Percentiles rank a stretch among this genome's conserved stretches.
These are phyloP conservation scores for Phytophthora hibernalis DNA, from an alignment of 352 stramenopile genomes.

Conservation along the genomic window DNA sequence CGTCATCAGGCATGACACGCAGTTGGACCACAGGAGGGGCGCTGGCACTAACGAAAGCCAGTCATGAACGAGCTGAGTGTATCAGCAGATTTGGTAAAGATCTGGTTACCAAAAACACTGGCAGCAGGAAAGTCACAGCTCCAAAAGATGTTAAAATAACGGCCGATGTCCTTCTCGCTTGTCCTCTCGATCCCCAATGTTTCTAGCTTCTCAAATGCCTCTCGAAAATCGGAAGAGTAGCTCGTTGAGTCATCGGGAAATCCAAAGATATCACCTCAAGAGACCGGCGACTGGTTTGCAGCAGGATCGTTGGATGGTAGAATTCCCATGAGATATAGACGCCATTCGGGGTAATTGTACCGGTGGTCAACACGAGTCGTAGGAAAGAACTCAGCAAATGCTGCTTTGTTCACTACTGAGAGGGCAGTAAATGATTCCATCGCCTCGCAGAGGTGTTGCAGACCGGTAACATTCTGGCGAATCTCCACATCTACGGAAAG, in stretches of 20 bases:
- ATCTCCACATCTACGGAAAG: background rate
- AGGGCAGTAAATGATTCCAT: background rate
- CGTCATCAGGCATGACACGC: background rate
- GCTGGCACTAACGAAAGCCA: background rate
- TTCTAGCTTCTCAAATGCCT: background rate
- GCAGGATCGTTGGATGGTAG: background rate
- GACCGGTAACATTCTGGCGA: background rate
- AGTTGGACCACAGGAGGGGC: background rate
- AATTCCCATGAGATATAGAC: background rate
- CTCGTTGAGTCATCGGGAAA: background rate
- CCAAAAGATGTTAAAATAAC: background rate
- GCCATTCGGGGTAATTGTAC: background rate
- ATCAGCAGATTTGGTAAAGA: background rate
- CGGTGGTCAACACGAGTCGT: background rate
- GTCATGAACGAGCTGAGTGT: background rate
- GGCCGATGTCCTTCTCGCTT: background rate
- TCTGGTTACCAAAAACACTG: background rate
- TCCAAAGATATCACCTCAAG: background rate
- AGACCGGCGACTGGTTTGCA: background rate
- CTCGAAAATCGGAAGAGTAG: constrained; percentile 8
- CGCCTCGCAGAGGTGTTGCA: background rate
- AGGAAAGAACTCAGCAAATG: background rate
- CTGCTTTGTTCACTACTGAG: background rate
- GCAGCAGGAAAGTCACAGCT: background rate
- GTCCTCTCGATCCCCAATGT: background rate